These are phyloP conservation scores for Moricandia moricandioides DNA, from an alignment of 345 rosid genomes.

Conservation along the genomic window DNA sequence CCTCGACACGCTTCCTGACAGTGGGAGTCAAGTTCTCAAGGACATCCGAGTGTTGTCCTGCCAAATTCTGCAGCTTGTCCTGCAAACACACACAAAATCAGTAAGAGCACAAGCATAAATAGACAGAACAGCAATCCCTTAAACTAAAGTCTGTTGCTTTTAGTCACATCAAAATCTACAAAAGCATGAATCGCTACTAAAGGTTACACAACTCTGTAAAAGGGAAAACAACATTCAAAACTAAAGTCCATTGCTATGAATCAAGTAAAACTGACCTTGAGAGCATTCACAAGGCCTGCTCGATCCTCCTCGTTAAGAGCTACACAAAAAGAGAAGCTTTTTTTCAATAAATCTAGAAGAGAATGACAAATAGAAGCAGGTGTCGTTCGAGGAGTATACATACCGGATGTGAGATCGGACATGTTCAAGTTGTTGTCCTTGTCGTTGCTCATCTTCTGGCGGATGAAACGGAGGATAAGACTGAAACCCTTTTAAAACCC, in stretches of 20 bases:
- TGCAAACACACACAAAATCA: slow-evolving; percentile 28
- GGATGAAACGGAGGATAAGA: too few relatives aligned
- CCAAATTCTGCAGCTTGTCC: slow-evolving; percentile 75
- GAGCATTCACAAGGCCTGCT: too few relatives aligned
- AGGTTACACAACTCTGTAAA: not conserved
- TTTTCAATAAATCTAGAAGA: not conserved
- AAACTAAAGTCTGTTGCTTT: not conserved
- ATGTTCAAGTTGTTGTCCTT: too few relatives aligned
- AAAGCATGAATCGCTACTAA: not conserved
- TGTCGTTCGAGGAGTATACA: not conserved
- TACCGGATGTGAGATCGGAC: too few relatives aligned
- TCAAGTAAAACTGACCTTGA: too few relatives aligned
- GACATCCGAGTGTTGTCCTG: slow-evolving; percentile 68
- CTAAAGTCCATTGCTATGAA: too few relatives aligned
- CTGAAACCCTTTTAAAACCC: too few relatives aligned
- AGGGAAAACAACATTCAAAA: not conserved
- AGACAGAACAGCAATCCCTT: not conserved
- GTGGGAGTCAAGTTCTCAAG: slow-evolving; percentile 59
- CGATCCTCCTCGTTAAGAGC: too few relatives aligned
- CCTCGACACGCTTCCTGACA: slow-evolving; percentile 83
- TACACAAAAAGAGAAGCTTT: too few relatives aligned
- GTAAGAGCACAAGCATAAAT: not conserved
- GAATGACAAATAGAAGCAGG: too few relatives aligned
- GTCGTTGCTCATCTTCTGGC: too few relatives aligned
- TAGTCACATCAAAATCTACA: not conserved